Conservation (phyloP, 805 yeast species). For the Yamadazyma nakazawae region DNA sequence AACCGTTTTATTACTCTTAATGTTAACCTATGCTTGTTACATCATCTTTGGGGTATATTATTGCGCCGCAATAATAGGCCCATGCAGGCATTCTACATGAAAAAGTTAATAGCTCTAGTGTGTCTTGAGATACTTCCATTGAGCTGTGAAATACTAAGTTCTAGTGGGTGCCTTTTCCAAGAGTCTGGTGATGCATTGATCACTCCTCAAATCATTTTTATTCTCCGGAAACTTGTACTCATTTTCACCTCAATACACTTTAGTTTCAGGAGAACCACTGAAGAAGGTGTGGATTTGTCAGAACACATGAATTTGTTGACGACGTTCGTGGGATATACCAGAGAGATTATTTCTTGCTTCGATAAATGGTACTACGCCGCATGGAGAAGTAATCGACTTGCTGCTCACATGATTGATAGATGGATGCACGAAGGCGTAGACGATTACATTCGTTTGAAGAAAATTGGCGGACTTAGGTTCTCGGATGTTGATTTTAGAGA, state of each 20-base stretch:
- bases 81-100: slow-evolving; percentile 31
- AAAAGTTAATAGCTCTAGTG: slow-evolving; percentile 23
- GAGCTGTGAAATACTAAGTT: slow-evolving; percentile 26
- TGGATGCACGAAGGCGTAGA: too few species aligned
- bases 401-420: background rate
- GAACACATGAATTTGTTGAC: background rate
- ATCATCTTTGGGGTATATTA: slow-evolving; percentile 36
- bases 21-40: slow-evolving; percentile 20
- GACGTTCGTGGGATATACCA: background rate
- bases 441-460: too few species aligned
- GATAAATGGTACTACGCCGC: slow-evolving; percentile 64
- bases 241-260: slow-evolving; percentile 21
- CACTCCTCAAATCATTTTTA: slow-evolving; percentile 31
- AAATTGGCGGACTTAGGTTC: too few species aligned
- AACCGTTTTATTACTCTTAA: background rate
- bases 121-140: slow-evolving; percentile 32
- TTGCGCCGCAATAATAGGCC: slow-evolving; percentile 25
- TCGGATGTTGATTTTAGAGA: too few species aligned
- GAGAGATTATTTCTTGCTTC: slow-evolving; percentile 18
- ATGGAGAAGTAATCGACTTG: slow-evolving; percentile 54
- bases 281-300: background rate
- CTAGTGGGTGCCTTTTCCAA: slow-evolving; percentile 31
- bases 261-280: slow-evolving; percentile 14
- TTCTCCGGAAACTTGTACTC: slow-evolving; percentile 24
- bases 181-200: slow-evolving; percentile 32